These are phyloP conservation scores for Rhizopogon rudus DNA, from an alignment of 768 basidiomycete genomes.

Conservation along the genomic window DNA sequence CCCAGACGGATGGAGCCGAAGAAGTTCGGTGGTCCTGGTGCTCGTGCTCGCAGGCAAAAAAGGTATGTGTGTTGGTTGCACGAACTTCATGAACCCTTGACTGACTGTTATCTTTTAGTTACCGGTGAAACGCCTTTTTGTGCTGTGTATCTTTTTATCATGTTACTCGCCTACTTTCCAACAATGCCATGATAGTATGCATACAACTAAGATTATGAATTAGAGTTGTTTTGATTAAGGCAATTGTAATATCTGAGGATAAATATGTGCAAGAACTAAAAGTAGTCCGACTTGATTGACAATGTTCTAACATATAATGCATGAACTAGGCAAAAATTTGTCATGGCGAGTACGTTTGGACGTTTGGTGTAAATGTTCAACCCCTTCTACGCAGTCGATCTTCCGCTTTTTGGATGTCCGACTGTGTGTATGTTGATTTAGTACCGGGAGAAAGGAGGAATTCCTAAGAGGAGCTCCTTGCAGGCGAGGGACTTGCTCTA, in stretches of 20 bases:
- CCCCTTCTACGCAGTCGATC: not conserved
- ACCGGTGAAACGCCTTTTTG: slow-evolving; percentile 42
- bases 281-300: not conserved
- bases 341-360: not conserved
- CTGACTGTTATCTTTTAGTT: slow-evolving; percentile 40
- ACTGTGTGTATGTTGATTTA: not conserved
- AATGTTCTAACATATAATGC: not conserved
- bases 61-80: slow-evolving; percentile 41
- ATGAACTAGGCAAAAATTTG: not conserved
- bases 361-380: not conserved
- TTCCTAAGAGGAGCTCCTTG: not conserved
- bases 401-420: not conserved
- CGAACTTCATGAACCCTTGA: not conserved
- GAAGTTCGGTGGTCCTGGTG: slow-evolving; percentile 98
- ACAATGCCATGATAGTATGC: slow-evolving; percentile 30
- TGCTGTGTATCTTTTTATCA: slow-evolving; percentile 35
- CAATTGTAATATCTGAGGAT: not conserved
- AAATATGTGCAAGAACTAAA: not conserved
- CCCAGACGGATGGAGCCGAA: slow-evolving; percentile 98
- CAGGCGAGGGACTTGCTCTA: not conserved
- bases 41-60: slow-evolving; percentile 97
- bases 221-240: slow-evolving; percentile 4
- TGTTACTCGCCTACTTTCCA: slow-evolving; percentile 37
- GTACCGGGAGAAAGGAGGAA: not conserved
- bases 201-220: slow-evolving; percentile 29